Evolutionary conservation across 2,329 filamentous ascomycete genomes (phyloP), one percentile per base, ranked within the genome.

Genomic region (Aureobasidium lini): DNA sequence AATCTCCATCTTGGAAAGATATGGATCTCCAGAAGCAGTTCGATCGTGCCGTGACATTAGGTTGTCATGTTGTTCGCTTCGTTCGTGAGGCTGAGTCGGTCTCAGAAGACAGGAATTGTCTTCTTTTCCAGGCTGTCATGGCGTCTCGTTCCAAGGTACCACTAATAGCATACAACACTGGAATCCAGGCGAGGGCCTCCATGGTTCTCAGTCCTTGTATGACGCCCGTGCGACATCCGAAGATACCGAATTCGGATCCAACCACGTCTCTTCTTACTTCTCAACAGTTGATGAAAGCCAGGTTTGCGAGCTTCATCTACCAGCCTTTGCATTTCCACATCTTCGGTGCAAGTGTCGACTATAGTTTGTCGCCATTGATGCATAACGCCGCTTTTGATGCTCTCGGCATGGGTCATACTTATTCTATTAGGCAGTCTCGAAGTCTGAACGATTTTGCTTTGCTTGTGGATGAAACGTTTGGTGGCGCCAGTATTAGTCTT

Each of bases 311-410:
- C 1, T 88, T 87, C 60, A 77, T 86, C 1, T 81, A 84, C 54
- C 85, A 90, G 42, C 79, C 84, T 0, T 84, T 91, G 77, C 83
- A 85, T 52, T 84, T 89, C 58, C 88, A 87, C 64, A 85, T 91
- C 36, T 82, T 90, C 53, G 88, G 88, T n/a, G 84, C 82, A 58
- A 85, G 85, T 59, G 83, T 88, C 9, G 82, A 79, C 52, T 89
- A 88, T 73, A 90, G 85, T 68, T 71, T 91, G 59, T 90, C 88
- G 0, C 88, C 88, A 1, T 84, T 85, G 6, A 91, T 91, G 87
- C 88, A 92, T 69, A 88, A 85, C 58, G 79, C 85, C 6, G 88
- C 87, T 0, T 84, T 88, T 60, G 76, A 79, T 56, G 81, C 79
- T 28, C 84, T 84, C 64, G 88, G 87, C 0, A 83, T 91, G 69